Base-by-base conservation (phyloP, 805 yeast genomes). In the Ogataea philodendri region DNA sequence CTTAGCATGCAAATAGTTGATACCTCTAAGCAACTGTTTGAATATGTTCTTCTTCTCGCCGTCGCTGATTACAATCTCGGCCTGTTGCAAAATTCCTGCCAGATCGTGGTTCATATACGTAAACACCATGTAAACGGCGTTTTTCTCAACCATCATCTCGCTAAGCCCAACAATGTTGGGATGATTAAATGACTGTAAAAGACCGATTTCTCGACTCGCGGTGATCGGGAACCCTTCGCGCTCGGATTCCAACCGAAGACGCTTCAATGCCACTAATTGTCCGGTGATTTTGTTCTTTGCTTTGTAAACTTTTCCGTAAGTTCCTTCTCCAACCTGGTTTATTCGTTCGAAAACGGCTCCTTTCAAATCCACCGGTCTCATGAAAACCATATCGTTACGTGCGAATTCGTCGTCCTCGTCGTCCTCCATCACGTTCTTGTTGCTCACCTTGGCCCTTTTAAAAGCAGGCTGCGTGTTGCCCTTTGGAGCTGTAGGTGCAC, bases 271-370 rank as follows among this genome's bases (percentile, higher is more conserved):
- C n/a, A 88, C 93, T 46, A 72, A 64, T 39, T 74, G 78, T 2
- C 75, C 70, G 0, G 96, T 85, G 5, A 75, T 65, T 10, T 63
- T 62, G 56, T 93, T 88, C 31, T 67, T 69, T 0, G 96, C 96
- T 55, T 88, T 87, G 65, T 84, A 88, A 14, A 93, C 99, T 57
- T 86, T 88, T 13, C 98, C 98, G 59, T 93, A 93, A 0, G 97
- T 93, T 7, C 98, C 98, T 62, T 93, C 97, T n/a, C 98, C 98
- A 5, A 93, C 97, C 55, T 93, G 97, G 25, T 76, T 71, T 1
- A 85, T 76, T 36, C 89, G 67, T 45, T 81, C 81, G 57, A 83
- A 87, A 2, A 74, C 55, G 9, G 70, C 69, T 2, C 59, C 48
- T 5, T 57, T 40, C 19, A 63, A 51, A 5, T 37, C 35, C 7